Conservation (phyloP, 441 rosid species). For the Theobroma grandiflorum region DNA sequence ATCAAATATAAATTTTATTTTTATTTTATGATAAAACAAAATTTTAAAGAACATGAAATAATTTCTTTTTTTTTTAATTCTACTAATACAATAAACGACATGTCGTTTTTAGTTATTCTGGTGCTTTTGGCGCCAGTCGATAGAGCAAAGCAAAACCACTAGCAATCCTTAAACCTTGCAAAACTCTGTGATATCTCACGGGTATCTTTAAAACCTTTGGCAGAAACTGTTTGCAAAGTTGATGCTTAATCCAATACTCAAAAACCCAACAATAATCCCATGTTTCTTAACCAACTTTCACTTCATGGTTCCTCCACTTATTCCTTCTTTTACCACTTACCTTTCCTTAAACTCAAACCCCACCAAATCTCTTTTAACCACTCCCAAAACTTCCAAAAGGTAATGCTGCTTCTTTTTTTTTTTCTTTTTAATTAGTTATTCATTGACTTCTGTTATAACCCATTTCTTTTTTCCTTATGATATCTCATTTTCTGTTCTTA, state of each 20-base stretch:
- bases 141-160: not conserved
- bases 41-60: too few relatives aligned
- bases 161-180: not conserved
- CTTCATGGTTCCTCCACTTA: constrained; percentile 43
- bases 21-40: too few relatives aligned
- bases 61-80: too few relatives aligned
- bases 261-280: constrained; percentile 30
- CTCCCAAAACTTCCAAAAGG: constrained; percentile 35
- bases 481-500: not conserved
- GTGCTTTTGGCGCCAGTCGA: constrained; percentile 9
- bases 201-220: not conserved
- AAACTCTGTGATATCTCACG: not conserved
- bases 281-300: constrained; percentile 45
- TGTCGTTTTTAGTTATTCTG: not conserved
- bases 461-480: constrained; percentile 10
- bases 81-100: not conserved
- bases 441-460: constrained; percentile 8
- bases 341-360: constrained; percentile 36
- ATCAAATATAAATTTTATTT: too few relatives aligned
- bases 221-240: not conserved
- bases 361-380: constrained; percentile 22
- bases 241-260: constrained; percentile 25
- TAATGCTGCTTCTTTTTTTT: constrained; percentile 19
- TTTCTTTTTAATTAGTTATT: not conserved
- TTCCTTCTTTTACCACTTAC: constrained; percentile 39